A percentile compares a stretch with the other conserved stretches of the same genome.
Evolutionary conservation across 805 yeast genomes (phyloP).

Genomic region (Candida coquimbonensis): DNA sequence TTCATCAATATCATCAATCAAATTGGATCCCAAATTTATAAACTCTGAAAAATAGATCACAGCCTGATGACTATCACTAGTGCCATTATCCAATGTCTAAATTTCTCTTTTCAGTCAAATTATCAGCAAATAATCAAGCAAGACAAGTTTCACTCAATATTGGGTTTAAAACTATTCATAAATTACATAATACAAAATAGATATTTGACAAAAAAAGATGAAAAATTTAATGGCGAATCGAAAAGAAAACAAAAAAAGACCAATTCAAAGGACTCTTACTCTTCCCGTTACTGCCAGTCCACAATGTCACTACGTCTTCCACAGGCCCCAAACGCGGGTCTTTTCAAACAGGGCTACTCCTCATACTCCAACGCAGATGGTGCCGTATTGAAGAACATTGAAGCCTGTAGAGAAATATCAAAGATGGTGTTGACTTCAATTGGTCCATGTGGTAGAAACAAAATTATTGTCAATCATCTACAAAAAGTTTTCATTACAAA

Average conservation of each 20-base stretch:
- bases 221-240: not conserved
- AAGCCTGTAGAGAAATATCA: slow-evolving; percentile 90
- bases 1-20: too few species aligned
- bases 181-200: too few species aligned
- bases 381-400: slow-evolving; percentile 85
- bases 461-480: slow-evolving; percentile 84
- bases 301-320: slow-evolving; percentile 82
- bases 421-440: slow-evolving; percentile 88
- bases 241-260: too few species aligned
- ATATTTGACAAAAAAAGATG: too few species aligned
- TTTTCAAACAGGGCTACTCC: slow-evolving; percentile 93
- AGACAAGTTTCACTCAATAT: too few species aligned
- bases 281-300: not conserved
- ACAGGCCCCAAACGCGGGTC: slow-evolving; percentile 85
- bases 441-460: slow-evolving; percentile 97
- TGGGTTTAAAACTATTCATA: too few species aligned
- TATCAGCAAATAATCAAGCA: too few species aligned
- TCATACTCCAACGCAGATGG: slow-evolving; percentile 87
- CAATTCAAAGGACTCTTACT: not conserved
- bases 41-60: too few species aligned
- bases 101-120: too few species aligned
- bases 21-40: too few species aligned
- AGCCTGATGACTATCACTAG: too few species aligned
- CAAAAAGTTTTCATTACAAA: slow-evolving; percentile 86
- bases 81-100: too few species aligned